Evolutionary conservation across 441 rosid species (phyloP), one percentile per base, ranked within the genome.

Genomic region (Pelargonium hybrid): DNA sequence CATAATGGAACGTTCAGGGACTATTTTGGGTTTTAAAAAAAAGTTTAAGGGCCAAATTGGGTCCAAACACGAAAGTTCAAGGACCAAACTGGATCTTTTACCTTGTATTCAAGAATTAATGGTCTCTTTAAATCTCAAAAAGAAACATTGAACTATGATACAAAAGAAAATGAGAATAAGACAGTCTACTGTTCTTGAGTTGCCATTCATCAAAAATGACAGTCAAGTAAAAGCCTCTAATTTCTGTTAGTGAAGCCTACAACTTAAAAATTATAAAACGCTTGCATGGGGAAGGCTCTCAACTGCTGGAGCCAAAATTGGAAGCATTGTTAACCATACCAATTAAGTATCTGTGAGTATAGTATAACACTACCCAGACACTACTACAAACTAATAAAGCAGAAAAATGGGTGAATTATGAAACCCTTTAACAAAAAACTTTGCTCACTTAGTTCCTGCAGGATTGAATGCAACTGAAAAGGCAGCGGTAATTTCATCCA

Each of bases 401-500:
- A n/a, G 31, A 21, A 10, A 31, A 66, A 63, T 17, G 2, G 74
- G 39, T 52, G 63, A 43, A 56, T 21, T 59, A 56, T 17, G 26
- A 29, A 0, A 26, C 15, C 13, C 23, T 1, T n/a, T 52, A 43
- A 71, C 9, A 68, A 47, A 71, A 50, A 50, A 39, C 57, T 39
- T 73, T 74, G 62, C 93, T 88, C 86, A 94, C 98, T 87, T 91
- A 73, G 86, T 84, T 47, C 97, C 98, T 10, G 79, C 81, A 52
- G 96, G 93, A 83, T 90, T 93, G 70, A 93, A 88, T 71, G 93
- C 88, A 78, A 87, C 67, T 50, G 98, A 91, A 81, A 88, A 80
- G 63, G 98, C 97, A 74, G 97, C 96, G 67, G 92, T 86, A 43
- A 93, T 91, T 82, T 93, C 98, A 82, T 93, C 96, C 79, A 90